phyloP scores from a whole-genome alignment of 108 stramenopile genomes.

The Stephanodiscus minutulus region DNA sequence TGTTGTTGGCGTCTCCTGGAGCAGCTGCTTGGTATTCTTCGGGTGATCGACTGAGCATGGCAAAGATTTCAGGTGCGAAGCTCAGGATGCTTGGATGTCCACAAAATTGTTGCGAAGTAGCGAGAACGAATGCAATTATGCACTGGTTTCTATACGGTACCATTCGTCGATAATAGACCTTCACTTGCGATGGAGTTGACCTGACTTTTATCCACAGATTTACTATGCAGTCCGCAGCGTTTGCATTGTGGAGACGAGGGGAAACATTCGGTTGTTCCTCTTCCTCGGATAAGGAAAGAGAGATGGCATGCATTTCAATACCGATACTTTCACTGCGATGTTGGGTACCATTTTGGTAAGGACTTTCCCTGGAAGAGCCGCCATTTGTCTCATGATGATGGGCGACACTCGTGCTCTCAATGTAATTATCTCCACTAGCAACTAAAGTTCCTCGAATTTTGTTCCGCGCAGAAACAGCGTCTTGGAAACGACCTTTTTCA shows the following conservation, averaged over 20 bases:
- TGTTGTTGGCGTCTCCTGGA: background rate
- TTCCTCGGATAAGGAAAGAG: background rate
- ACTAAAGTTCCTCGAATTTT: slow-evolving; percentile 28
- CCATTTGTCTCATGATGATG: slow-evolving; percentile 4
- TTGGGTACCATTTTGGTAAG: background rate
- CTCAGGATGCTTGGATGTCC: slow-evolving; percentile 74
- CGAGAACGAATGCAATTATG: slow-evolving; percentile 59
- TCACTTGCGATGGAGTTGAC: slow-evolving; percentile 6
- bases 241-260: background rate
- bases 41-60: slow-evolving; percentile 12
- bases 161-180: slow-evolving; percentile 7
- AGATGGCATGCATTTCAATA: slow-evolving; percentile 5
- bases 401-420: background rate
- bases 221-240: background rate
- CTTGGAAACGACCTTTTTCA: slow-evolving; percentile 44
- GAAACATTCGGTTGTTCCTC: background rate
- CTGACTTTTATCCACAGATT: slow-evolving; percentile 1
- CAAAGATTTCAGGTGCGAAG: slow-evolving; percentile 70
- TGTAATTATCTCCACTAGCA: background rate
- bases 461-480: slow-evolving; percentile 30
- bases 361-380: background rate
- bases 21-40: slow-evolving; percentile 2
- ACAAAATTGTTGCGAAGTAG: slow-evolving; percentile 73
- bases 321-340: background rate
- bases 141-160: slow-evolving; percentile 53